A percentile compares a stretch with the other conserved stretches of the same genome.
phyloP scores from a whole-genome alignment of 2,329 filamentous ascomycete species.

The Penicillium vulpinum region DNA sequence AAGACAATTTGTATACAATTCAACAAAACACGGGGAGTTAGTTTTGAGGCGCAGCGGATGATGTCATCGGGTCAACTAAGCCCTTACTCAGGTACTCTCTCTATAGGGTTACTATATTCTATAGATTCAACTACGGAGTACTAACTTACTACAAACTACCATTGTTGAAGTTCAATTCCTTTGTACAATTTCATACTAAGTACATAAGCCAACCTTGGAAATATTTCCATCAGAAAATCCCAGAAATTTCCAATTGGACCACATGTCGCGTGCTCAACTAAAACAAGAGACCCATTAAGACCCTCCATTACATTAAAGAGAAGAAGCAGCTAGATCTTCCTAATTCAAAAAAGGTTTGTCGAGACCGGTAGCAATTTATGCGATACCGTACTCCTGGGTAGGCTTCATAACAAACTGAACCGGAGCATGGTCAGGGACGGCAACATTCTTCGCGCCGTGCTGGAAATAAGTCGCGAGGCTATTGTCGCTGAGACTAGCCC shows the following conservation, averaged over 20 bases:
- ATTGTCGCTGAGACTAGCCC: conserved; percentile 8
- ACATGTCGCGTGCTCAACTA: background rate
- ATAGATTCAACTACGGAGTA: no score
- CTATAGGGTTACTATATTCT: background rate
- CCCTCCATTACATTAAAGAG: background rate
- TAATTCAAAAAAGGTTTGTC: background rate
- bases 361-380: background rate
- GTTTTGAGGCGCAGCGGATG: conserved; percentile 5
- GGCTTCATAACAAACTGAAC: conserved; percentile 5
- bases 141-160: no score
- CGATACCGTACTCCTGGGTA: conserved; percentile 10
- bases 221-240: background rate
- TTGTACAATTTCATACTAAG: background rate
- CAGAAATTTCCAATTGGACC: background rate
- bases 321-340: background rate
- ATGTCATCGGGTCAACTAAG: conserved; percentile 7
- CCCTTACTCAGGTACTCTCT: background rate
- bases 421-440: conserved; percentile 1
- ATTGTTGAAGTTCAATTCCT: background rate
- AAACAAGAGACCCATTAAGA: background rate
- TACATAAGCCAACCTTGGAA: background rate
- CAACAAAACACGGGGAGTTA: background rate
- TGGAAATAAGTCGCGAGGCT: conserved; percentile 12
- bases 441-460: conserved; percentile 7
- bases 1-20: background rate